Base-by-base conservation (phyloP, 768 basidiomycete species). In the Pulveroboletus sp. region DNA sequence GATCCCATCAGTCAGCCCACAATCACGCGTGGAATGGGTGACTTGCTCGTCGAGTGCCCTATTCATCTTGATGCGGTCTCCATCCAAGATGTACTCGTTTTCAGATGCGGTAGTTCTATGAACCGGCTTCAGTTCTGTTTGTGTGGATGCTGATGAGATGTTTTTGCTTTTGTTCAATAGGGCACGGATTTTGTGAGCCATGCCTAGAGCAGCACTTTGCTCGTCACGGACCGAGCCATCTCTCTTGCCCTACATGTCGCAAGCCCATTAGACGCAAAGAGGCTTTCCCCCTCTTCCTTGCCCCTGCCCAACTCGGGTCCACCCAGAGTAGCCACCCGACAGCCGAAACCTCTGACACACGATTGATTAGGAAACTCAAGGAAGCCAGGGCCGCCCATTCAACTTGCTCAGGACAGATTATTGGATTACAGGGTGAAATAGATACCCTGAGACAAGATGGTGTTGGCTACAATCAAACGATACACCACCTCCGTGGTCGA, bases 111-210 rank as follows among this genome's bases (percentile, higher is more conserved):
- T 67, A 60, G 39, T 39, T 54, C 55, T 46, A 24, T 31, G 13
- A 49, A 49, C 49, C 41, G 15, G 17, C 35, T 49, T 49, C 31
- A 31, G 31, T 48, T 30, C 39, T 21, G 21, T 21, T 2, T 21
- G 21, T 21, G 36, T 47, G 46, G 9, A 15, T 15, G 43, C 62
- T 57, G 45, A 66, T 30, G 39, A 15, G 28, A 32, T 46, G 11
- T 36, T 1, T 52, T 38, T 57, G 45, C 33, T 58, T 52, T 54
- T 30, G 17, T 56, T 50, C 35, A 31, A 46, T 41, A 69, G 66
- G 66, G 18, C 67, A 67, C 53, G 67, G 67, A 44, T 67, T 67
- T 37, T 67, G 66, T 43, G 61, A 55, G 38, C 63, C 59, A 46
- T 67, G 66, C 35, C 43, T 67, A 8, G 60, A 54, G 24, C 58